Evolutionary conservation across 352 stramenopile genomes (phyloP), one percentile per base, ranked within the genome.

Genomic region (Thraustochytrium sp.): DNA sequence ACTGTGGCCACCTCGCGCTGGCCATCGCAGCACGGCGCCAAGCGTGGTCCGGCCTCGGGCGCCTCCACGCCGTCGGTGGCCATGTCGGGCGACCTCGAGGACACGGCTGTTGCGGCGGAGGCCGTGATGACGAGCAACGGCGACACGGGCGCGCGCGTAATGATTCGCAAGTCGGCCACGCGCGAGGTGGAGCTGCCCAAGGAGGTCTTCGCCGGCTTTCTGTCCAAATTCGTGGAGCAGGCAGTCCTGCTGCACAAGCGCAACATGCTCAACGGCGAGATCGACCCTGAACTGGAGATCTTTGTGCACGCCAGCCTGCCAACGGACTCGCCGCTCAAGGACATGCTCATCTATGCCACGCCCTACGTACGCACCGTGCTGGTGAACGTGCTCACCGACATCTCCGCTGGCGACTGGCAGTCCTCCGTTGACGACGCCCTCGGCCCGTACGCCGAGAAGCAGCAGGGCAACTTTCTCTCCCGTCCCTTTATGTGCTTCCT

Each of bases 271-370:
- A 44, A 63, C 18, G 68, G 44, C 31, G 68, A 80, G 23, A 46
- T 80, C 37, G 68, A 80, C 31, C 68, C 42, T 4, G 68, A 80
- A 26, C 16, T 80, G 31, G 68, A 80, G 38, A 80, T 80, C 26
- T 80, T 80, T 51, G 68, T 80, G 46, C 68, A 80, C 42, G 68
- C 68, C 3, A 65, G 48, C 37, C 51, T 80, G 26, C 68, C 68
- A 0, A 9, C 31, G 0, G 31, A 44, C 1, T 63, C 44, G 8
- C 68, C 68, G 9, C 68, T 80, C 37, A 80, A 80, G 68, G 68
- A 80, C 42, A 46, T 44, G 29, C 53, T 80, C 3, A 80, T 51
- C 37, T 80, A 80, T 34, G 68, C 68, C 18, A 63, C 68, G 16
- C 48, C 68, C n/a, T 55, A 63, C 26, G 68, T 80, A 5, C 68